Evolutionary conservation across 106 monocot genomes (phyloP).

Genomic region (Dendrobium nobile): DNA sequence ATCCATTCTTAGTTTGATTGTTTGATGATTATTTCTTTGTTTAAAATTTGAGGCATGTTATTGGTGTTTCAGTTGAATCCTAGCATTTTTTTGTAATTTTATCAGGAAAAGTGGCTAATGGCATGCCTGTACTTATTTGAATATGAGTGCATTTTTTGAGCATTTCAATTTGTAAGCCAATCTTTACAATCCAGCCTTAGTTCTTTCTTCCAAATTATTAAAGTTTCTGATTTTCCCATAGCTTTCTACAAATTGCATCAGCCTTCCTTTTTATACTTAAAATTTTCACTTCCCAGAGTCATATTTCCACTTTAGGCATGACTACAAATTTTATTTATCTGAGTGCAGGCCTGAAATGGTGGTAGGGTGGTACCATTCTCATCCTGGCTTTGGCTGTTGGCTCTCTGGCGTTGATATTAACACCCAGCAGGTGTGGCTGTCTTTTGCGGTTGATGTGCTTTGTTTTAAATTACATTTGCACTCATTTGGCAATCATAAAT

Average conservation of each 20-base stretch:
- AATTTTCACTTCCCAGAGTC: neutral
- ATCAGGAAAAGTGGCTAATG: too few species aligned
- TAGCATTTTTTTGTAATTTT: too few species aligned
- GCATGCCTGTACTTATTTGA: too few species aligned
- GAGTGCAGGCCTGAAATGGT: constrained; percentile 92
- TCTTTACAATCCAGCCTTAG: too few species aligned
- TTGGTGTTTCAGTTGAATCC: too few species aligned
- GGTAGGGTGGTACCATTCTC: constrained; percentile 99
- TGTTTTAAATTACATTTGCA: neutral
- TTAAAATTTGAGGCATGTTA: too few species aligned
- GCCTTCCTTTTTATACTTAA: neutral
- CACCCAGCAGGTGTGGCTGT: constrained; percentile 70
- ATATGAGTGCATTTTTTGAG: too few species aligned
- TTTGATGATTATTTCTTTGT: too few species aligned
- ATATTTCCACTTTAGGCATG: neutral
- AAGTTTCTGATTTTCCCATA: neutral
- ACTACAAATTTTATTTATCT: neutral
- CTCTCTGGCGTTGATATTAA: constrained; percentile 99
- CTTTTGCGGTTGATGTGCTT: neutral
- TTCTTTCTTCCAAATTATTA: too few species aligned
- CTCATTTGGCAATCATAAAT: too few species aligned
- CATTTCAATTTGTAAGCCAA: too few species aligned
- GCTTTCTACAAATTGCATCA: neutral
- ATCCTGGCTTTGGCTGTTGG: constrained; percentile 99
- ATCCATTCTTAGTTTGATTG: too few species aligned